These are phyloP conservation scores for Eimeria maxima DNA, from an alignment of 169 alveolate genomes.

Conservation along the genomic window DNA sequence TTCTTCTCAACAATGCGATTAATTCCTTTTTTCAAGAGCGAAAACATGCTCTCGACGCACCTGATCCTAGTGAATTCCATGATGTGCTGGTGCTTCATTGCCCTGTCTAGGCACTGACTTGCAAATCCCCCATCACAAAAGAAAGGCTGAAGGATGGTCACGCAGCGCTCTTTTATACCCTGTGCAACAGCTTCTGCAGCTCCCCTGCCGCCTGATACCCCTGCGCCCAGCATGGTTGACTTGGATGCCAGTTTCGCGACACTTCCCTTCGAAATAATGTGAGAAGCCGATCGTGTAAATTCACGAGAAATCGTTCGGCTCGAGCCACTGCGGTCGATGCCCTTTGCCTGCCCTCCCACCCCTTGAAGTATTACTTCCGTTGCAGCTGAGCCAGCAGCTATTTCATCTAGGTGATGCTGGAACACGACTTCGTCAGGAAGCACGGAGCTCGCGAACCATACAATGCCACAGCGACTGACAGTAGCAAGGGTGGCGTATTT, in stretches of 20 bases:
- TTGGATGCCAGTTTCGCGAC: slow-evolving; percentile 12
- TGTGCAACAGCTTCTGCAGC: slow-evolving; percentile 53
- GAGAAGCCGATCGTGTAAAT: background rate
- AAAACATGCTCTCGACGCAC: slow-evolving; percentile 94
- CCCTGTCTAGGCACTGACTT: slow-evolving; percentile 89
- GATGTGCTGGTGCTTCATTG: slow-evolving; percentile 92
- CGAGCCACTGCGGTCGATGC: slow-evolving; percentile 52
- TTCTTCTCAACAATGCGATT: slow-evolving; percentile 57
- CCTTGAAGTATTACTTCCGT: slow-evolving; percentile 29
- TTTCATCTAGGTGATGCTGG: slow-evolving; percentile 47
- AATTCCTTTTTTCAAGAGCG: slow-evolving; percentile 89
- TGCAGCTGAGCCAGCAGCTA: slow-evolving; percentile 14
- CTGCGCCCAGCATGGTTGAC: background rate
- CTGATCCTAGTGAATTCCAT: slow-evolving; percentile 97
- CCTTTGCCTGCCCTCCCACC: slow-evolving; percentile 61
- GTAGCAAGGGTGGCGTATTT: slow-evolving; percentile 99
- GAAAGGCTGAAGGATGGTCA: slow-evolving; percentile 89
- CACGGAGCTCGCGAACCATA: slow-evolving; percentile 96
- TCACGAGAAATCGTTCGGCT: slow-evolving; percentile 17
- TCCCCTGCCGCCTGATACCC: slow-evolving; percentile 12
- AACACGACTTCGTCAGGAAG: slow-evolving; percentile 88
- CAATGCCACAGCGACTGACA: slow-evolving; percentile 99
- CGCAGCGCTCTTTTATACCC: slow-evolving; percentile 87
- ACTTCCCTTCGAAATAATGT: background rate
- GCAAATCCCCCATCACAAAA: slow-evolving; percentile 90